Evolutionary conservation across 129 eudicot genomes (phyloP), one percentile per base, ranked within the genome.

Genomic region (Saussurea involucrata): DNA sequence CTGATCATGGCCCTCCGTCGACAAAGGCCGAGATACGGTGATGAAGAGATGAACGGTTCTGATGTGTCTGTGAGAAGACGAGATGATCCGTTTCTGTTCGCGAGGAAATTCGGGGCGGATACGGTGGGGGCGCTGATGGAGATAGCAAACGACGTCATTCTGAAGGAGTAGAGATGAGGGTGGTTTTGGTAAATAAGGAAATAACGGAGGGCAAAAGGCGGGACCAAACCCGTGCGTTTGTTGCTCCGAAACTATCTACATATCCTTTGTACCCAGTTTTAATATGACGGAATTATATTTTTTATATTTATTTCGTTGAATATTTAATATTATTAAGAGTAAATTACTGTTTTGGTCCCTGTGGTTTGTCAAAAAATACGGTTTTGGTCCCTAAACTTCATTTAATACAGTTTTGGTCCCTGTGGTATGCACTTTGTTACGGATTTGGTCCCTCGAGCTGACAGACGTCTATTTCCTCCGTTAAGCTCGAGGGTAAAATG

Each of bases 81-180:
- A 32, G 37, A n/a, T 67, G 72, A 89, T 75, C 93, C 92, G 81
- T 95, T 89, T 60, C 25, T 95, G 89, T 91, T 95, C 63, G 98
- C 94, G 8, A 83, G 98, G 65, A 95, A 95, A 55, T 95, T 95
- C 77, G 80, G 86, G 18, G 81, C 84, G 66, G 93, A 72, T 66
- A 63, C 87, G 24, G 28, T 95, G 9, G 61, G 82, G 65, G 76
- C 71, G 46, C 78, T 95, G 82, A 25, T 91, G 81, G 83, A 72
- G 6, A 83, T 91, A 1, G 92, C 94, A 0, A 68, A 86, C 33
- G 92, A 82, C 22, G 87, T 95, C 65, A 70, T 95, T 4, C 82
- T 95, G 24, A 65, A 74, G 58, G 97, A 86, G 40, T 87, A 85
- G 69, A 25, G 1, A 32, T 68, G 11, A 37, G 63, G 68, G 37